Percentiles rank a stretch among this genome's conserved stretches.
Evolutionary conservation across 148 eudicot species (phyloP).

Genomic region (Amaranthus palmeri): DNA sequence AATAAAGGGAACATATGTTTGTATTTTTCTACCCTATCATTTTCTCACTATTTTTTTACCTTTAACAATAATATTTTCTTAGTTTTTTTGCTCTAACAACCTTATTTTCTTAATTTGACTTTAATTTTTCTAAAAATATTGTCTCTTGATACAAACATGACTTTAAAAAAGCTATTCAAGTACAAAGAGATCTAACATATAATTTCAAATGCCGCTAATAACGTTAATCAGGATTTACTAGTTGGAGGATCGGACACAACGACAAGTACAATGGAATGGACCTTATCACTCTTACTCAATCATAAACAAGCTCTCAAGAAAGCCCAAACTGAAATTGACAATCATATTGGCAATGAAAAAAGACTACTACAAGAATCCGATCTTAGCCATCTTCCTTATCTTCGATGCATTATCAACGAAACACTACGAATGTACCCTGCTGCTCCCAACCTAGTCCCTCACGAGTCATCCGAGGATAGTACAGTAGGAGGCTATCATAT

Average conservation of each 20-base stretch:
- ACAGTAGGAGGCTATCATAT: slow-evolving; percentile 11
- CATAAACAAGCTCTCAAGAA: slow-evolving; percentile 17
- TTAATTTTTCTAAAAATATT: no score
- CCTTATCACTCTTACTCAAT: slow-evolving; percentile 28
- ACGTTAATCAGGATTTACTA: slow-evolving; percentile 22
- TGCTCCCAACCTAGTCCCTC: slow-evolving; percentile 22
- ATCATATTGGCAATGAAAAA: background rate
- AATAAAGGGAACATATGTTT: no score
- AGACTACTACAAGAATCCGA: slow-evolving; percentile 20
- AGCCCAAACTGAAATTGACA: slow-evolving; percentile 23
- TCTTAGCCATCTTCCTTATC: slow-evolving; percentile 20
- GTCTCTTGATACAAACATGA: no score
- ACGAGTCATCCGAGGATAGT: slow-evolving; percentile 20
- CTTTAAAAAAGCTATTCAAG: no score
- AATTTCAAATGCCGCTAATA: no score
- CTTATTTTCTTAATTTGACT: no score
- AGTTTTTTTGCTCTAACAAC: no score
- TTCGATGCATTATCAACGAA: slow-evolving; percentile 13
- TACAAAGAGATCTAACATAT: no score
- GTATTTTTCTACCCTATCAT: no score
- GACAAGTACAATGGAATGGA: slow-evolving; percentile 29
- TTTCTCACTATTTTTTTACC: no score
- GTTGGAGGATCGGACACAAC: slow-evolving; percentile 25
- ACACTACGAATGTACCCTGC: slow-evolving; percentile 30
- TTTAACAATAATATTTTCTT: no score